Conservation (phyloP, 2,329 filamentous ascomycete species). For the Penicillium digitatum region DNA sequence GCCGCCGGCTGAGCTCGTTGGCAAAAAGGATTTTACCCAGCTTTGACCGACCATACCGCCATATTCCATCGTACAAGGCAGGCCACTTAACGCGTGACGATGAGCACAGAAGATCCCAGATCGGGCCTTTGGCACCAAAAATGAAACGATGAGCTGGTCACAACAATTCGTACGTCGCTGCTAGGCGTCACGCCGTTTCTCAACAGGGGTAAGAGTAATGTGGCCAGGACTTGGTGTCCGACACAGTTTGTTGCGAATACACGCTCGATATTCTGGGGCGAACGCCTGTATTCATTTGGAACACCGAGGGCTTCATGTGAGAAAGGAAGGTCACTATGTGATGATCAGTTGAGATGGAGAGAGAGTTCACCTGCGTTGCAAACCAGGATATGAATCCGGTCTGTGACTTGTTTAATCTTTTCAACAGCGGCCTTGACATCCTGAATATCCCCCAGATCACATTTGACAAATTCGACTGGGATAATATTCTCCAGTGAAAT, state of each 20-base stretch:
- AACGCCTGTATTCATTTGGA: constrained; percentile 21
- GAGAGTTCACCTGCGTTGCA: constrained; percentile 30
- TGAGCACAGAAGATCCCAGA: constrained; percentile 22
- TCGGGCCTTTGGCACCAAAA: constrained; percentile 25
- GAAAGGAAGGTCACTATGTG: not conserved
- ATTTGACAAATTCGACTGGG: constrained; percentile 27
- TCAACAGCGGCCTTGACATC: constrained; percentile 21
- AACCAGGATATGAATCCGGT: constrained; percentile 31
- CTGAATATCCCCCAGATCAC: constrained; percentile 30
- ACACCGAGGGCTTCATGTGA: constrained; percentile 18
- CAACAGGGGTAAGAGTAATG: constrained; percentile 43
- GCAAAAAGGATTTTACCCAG: constrained; percentile 34
- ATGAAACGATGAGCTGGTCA: constrained; percentile 39
- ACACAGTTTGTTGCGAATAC: constrained; percentile 52
- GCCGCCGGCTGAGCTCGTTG: constrained; percentile 26
- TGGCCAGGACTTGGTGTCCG: constrained; percentile 51
- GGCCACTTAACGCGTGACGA: constrained; percentile 20
- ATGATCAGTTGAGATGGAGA: not conserved
- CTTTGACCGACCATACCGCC: constrained; percentile 34
- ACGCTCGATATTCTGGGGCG: constrained; percentile 43
- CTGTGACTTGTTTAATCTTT: constrained; percentile 19
- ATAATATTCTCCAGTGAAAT: constrained; percentile 19
- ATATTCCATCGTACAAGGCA: constrained; percentile 23
- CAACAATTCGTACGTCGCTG: constrained; percentile 42
- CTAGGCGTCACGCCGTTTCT: constrained; percentile 26